Percentiles rank a stretch among this genome's conserved stretches.
Conservation (phyloP, 768 basidiomycete species). For the Leucogyrophana mollusca region DNA sequence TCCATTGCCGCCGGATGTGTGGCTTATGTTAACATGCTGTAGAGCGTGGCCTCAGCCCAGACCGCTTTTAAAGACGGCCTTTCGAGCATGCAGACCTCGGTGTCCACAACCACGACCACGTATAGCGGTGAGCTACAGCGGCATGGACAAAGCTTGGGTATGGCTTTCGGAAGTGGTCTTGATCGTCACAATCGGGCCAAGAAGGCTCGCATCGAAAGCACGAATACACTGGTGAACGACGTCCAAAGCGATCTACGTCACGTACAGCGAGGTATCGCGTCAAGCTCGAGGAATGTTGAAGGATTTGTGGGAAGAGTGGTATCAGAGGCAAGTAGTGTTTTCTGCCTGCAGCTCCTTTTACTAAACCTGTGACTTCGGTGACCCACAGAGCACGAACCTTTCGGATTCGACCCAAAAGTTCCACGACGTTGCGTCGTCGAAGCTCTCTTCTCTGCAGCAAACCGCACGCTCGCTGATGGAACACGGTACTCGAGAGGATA, state of each 20-base stretch:
- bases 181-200: conserved; percentile 64
- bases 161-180: conserved; percentile 52
- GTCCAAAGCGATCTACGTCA: conserved; percentile 51
- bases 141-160: conserved; percentile 42
- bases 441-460: conserved; percentile 49
- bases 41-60: conserved; percentile 44
- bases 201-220: conserved; percentile 63
- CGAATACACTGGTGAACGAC: conserved; percentile 45
- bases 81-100: conserved; percentile 40
- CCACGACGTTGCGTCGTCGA: conserved; percentile 37
- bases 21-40: no score
- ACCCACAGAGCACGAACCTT: conserved; percentile 41
- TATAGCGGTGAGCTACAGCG: conserved; percentile 54
- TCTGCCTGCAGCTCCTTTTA: background rate
- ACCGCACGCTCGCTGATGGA: conserved; percentile 51
- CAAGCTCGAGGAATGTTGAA: conserved; percentile 49
- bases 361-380: background rate
- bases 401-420: conserved; percentile 42
- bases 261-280: conserved; percentile 49
- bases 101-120: conserved; percentile 45
- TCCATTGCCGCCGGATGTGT: no score
- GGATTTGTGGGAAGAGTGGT: conserved; percentile 39
- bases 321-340: conserved; percentile 46
- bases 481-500: conserved; percentile 61
- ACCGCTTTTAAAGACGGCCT: conserved; percentile 42